Conservation (phyloP, 306 rosid genomes). For the Cucurbita maxima region DNA sequence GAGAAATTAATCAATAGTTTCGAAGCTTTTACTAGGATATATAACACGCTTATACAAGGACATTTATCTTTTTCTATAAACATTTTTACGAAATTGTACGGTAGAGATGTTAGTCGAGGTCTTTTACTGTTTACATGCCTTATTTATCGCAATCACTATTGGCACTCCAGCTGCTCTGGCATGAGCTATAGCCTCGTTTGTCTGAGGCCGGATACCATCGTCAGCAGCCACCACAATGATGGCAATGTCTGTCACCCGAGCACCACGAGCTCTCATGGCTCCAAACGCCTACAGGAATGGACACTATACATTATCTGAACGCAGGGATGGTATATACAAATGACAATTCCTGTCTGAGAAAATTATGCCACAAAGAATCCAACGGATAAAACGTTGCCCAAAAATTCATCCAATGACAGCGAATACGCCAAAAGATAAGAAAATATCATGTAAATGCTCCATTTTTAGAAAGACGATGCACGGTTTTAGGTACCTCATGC, state of each 20-base stretch:
- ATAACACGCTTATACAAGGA: neutral
- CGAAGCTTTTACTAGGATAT: neutral
- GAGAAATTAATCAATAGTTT: neutral
- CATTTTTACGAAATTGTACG: neutral
- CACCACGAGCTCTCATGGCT: conserved; percentile 99
- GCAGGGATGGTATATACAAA: conserved; percentile 11
- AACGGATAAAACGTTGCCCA: neutral
- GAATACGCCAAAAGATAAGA: neutral
- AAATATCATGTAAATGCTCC: neutral
- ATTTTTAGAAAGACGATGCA: neutral
- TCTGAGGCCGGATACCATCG: conserved; percentile 97
- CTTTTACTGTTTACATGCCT: conserved; percentile 37
- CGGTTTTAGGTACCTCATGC: conserved; percentile 51
- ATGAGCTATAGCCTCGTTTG: conserved; percentile 97
- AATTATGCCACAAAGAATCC: conserved; percentile 8
- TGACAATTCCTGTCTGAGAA: conserved; percentile 8
- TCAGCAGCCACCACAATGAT: conserved; percentile 95
- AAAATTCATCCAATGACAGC: neutral
- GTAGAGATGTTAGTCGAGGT: neutral
- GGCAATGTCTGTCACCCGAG: conserved; percentile 93
- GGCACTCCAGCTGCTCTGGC: conserved; percentile 98
- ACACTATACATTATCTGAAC: conserved; percentile 23
- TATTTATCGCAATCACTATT: conserved; percentile 75
- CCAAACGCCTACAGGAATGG: conserved; percentile 77
- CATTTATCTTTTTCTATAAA: neutral